Conservation (phyloP, 495 filamentous ascomycete genomes). For the Melanomma pulvis-pyrius region DNA sequence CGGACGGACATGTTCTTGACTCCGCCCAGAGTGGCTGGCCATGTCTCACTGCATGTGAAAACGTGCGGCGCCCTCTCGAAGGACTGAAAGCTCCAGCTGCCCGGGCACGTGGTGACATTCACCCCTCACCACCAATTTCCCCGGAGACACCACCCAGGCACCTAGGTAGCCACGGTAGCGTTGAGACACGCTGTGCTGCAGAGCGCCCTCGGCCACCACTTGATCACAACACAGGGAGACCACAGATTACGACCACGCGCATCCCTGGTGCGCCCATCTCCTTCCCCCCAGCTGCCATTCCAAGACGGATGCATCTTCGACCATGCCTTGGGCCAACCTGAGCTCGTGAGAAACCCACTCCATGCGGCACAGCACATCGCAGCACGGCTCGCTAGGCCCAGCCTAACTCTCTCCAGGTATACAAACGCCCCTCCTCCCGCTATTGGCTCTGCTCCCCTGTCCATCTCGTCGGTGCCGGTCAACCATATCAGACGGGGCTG, state of each 20-base stretch:
- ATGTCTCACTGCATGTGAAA: too few relatives aligned
- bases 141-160: too few relatives aligned
- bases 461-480: background rate
- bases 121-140: too few relatives aligned
- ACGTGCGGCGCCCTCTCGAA: too few relatives aligned
- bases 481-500: background rate
- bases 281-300: background rate
- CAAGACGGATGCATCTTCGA: background rate
- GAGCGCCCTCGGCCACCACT: background rate
- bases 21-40: too few relatives aligned
- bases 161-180: too few relatives aligned
- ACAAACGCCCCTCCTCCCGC: background rate
- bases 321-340: background rate
- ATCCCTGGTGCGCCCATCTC: background rate
- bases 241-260: background rate
- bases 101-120: too few relatives aligned
- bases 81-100: too few relatives aligned
- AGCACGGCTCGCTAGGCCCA: background rate
- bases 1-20: too few relatives aligned
- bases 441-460: constrained; percentile 3
- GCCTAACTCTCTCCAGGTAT: too few relatives aligned
- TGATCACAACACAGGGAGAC: background rate
- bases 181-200: background rate
- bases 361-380: background rate
- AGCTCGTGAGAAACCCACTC: background rate